A percentile compares a stretch with the other conserved stretches of the same genome.
These are phyloP conservation scores for Gracilariopsis chorda DNA, from an alignment of 23 red algal genomes.

Conservation along the genomic window DNA sequence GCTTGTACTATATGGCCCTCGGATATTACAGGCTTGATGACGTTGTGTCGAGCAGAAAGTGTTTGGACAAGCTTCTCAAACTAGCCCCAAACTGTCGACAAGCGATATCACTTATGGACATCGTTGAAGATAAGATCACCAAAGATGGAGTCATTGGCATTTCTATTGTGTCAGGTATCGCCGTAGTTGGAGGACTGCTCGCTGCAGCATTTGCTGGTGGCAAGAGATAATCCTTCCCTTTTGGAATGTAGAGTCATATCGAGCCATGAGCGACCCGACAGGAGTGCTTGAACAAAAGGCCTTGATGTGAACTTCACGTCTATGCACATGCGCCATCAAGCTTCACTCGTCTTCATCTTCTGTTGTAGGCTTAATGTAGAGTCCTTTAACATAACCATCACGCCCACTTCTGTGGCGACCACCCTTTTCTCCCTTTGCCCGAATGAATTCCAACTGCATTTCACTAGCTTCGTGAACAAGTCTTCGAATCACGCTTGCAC, in stretches of 20 bases:
- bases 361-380: not conserved
- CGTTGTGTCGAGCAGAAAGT: constrained; percentile 58
- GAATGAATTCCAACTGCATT: not conserved
- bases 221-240: not conserved
- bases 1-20: constrained; percentile 81
- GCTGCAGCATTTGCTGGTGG: constrained; percentile 32
- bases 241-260: not conserved
- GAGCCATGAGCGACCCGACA: not conserved
- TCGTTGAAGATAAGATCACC: constrained; percentile 81
- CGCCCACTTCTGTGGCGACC: not conserved
- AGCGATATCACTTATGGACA: constrained; percentile 74
- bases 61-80: constrained; percentile 72
- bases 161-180: constrained; percentile 64
- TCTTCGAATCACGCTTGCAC: no score
- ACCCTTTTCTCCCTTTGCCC: constrained; percentile 1
- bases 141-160: constrained; percentile 71
- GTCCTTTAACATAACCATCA: not conserved
- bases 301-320: not conserved
- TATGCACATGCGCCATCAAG: not conserved
- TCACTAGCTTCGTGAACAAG: constrained; percentile 22
- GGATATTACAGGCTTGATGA: constrained; percentile 83
- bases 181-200: constrained; percentile 55
- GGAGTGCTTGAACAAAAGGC: not conserved
- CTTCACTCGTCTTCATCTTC: not conserved
- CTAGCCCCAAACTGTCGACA: constrained; percentile 74